These are phyloP conservation scores for Phytopythium delawarense DNA, from an alignment of 352 stramenopile genomes.

Conservation along the genomic window DNA sequence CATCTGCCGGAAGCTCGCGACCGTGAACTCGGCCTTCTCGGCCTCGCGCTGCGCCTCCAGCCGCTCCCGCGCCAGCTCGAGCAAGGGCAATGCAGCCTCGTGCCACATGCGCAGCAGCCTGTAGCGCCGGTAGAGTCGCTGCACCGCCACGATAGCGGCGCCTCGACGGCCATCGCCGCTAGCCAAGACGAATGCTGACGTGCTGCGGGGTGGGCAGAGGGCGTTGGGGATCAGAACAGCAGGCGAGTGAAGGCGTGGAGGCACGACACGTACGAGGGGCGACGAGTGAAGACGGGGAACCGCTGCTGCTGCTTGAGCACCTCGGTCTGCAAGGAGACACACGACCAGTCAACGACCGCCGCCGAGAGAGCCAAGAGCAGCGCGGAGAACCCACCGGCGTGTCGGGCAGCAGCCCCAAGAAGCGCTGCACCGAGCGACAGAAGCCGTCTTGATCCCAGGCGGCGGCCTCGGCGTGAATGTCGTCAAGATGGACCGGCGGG, in stretches of 20 bases:
- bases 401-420: conserved; percentile 53
- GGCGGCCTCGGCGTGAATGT: conserved; percentile 40
- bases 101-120: conserved; percentile 38
- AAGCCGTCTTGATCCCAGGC: conserved; percentile 48
- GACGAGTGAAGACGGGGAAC: conserved; percentile 24
- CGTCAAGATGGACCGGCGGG: conserved; percentile 43
- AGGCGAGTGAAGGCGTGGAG: no score
- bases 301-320: conserved; percentile 38
- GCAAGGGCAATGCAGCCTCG: conserved; percentile 26
- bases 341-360: neutral
- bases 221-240: neutral
- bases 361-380: no score
- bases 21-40: conserved; percentile 39
- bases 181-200: conserved; percentile 15
- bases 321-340: conserved; percentile 17
- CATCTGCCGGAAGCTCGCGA: conserved; percentile 47
- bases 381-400: conserved; percentile 26
- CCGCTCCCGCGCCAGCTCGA: conserved; percentile 33
- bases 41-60: conserved; percentile 16
- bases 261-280: conserved; percentile 18
- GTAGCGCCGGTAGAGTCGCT: conserved; percentile 42
- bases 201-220: neutral
- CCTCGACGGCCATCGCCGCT: conserved; percentile 2
- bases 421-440: conserved; percentile 50
- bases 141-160: conserved; percentile 18